These are phyloP conservation scores for Psilocybe cyanescens DNA, from an alignment of 768 basidiomycete genomes.

Conservation along the genomic window DNA sequence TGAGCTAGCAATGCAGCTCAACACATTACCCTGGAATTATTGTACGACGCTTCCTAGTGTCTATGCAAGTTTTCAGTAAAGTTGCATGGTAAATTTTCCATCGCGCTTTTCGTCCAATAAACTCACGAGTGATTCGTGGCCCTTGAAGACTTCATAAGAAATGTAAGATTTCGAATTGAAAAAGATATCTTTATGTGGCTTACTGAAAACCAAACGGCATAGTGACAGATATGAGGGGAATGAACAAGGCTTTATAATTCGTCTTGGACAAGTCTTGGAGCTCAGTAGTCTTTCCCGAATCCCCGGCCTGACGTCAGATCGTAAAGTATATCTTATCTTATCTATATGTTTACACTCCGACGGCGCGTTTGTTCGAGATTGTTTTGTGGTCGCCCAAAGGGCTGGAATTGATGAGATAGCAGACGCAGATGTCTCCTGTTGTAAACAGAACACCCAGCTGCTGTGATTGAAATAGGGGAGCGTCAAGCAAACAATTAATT, in stretches of 20 bases:
- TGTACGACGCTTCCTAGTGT: slow-evolving; percentile 32
- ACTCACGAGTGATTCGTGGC: slow-evolving; percentile 27
- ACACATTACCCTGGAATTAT: slow-evolving; percentile 35
- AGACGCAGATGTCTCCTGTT: too few relatives aligned
- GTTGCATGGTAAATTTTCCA: not conserved
- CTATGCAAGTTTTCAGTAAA: not conserved
- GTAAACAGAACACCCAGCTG: too few relatives aligned
- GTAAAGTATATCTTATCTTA: not conserved
- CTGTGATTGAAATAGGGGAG: too few relatives aligned
- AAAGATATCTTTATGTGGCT: not conserved
- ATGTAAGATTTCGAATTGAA: not conserved
- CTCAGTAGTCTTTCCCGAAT: not conserved
- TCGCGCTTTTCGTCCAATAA: not conserved
- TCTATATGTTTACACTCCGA: not conserved
- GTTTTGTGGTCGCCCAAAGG: not conserved
- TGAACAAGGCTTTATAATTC: not conserved
- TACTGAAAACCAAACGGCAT: slow-evolving; percentile 25
- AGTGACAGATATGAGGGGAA: not conserved
- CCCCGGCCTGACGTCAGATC: not conserved
- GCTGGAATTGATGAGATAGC: too few relatives aligned
- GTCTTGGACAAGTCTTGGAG: not conserved
- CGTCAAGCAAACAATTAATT: too few relatives aligned
- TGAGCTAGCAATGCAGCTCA: not conserved
- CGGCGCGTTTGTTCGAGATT: not conserved
- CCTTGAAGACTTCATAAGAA: slow-evolving; percentile 26